phyloP scores from a whole-genome alignment of 2,329 filamentous ascomycete genomes.

The Phialophora expanda region DNA sequence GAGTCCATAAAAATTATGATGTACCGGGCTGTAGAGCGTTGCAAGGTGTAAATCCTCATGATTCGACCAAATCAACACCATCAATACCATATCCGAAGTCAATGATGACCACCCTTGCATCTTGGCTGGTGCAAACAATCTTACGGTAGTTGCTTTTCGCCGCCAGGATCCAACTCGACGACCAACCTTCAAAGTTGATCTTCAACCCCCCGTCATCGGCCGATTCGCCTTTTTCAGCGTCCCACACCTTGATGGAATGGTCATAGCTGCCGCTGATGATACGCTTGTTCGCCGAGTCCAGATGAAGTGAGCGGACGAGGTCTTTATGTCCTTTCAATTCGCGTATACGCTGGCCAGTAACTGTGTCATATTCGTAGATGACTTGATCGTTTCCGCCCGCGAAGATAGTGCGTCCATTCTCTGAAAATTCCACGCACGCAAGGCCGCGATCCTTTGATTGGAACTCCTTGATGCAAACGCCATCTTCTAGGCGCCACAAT shows the following conservation, averaged over 20 bases:
- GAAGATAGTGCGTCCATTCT: constrained; percentile 90
- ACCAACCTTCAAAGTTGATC: constrained; percentile 91
- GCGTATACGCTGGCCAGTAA: constrained; percentile 81
- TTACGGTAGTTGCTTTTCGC: constrained; percentile 95
- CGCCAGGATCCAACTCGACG: constrained; percentile 93
- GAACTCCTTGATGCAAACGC: constrained; percentile 88
- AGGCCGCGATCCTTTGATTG: constrained; percentile 88
- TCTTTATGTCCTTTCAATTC: constrained; percentile 82
- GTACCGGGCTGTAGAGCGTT: constrained; percentile 8
- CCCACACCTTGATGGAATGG: constrained; percentile 92
- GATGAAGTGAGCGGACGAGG: constrained; percentile 86
- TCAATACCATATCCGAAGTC: constrained; percentile 76
- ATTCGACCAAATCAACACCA: constrained; percentile 59
- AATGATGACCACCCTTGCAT: constrained; percentile 88
- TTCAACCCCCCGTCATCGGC: constrained; percentile 78
- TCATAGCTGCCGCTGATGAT: constrained; percentile 94
- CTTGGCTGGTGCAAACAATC: constrained; percentile 93
- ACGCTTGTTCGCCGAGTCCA: constrained; percentile 83
- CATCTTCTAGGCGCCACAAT: constrained; percentile 92
- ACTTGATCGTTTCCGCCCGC: constrained; percentile 94
- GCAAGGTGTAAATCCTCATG: constrained; percentile 21
- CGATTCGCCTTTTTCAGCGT: constrained; percentile 80
- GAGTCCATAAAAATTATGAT: constrained; percentile 20
- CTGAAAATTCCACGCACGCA: constrained; percentile 93
- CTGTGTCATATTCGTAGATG: constrained; percentile 95